phyloP scores from a whole-genome alignment of 2,329 filamentous ascomycete genomes.

The Epichloe brachyelytri region DNA sequence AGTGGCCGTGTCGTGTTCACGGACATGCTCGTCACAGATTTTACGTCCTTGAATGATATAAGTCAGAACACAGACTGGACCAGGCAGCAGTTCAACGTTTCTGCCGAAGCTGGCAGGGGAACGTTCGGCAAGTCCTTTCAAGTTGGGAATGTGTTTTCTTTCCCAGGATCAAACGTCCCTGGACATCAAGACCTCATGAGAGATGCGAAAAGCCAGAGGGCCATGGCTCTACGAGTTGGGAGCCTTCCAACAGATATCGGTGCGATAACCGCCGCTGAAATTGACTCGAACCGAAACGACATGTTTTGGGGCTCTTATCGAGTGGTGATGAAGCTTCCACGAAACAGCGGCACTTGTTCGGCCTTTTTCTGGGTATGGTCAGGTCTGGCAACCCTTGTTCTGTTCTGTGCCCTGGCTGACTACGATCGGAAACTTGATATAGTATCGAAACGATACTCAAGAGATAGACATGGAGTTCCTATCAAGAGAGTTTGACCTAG shows the following conservation, averaged over 20 bases:
- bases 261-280: slow-evolving; percentile 49
- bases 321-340: slow-evolving; percentile 51
- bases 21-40: slow-evolving; percentile 60
- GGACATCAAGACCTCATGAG: slow-evolving; percentile 8
- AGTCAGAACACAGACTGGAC: slow-evolving; percentile 47
- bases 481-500: slow-evolving; percentile 46
- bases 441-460: slow-evolving; percentile 69
- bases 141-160: slow-evolving; percentile 42
- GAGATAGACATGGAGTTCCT: slow-evolving; percentile 76
- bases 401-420: not conserved
- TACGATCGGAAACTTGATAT: not conserved
- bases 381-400: not conserved
- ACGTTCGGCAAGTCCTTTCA: slow-evolving; percentile 52
- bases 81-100: slow-evolving; percentile 54
- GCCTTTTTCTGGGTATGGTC: slow-evolving; percentile 62
- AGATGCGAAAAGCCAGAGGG: slow-evolving; percentile 28
- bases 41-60: slow-evolving; percentile 40
- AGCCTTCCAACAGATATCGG: slow-evolving; percentile 27
- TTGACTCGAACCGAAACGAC: slow-evolving; percentile 48
- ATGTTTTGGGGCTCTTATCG: slow-evolving; percentile 59
- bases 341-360: slow-evolving; percentile 53
- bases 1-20: slow-evolving; percentile 43
- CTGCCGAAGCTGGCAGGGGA: slow-evolving; percentile 43
- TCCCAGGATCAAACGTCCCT: slow-evolving; percentile 28
- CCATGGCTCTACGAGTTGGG: slow-evolving; percentile 42